These are phyloP conservation scores for Huntiella abstrusa DNA, from an alignment of 2,329 filamentous ascomycete genomes.

Conservation along the genomic window DNA sequence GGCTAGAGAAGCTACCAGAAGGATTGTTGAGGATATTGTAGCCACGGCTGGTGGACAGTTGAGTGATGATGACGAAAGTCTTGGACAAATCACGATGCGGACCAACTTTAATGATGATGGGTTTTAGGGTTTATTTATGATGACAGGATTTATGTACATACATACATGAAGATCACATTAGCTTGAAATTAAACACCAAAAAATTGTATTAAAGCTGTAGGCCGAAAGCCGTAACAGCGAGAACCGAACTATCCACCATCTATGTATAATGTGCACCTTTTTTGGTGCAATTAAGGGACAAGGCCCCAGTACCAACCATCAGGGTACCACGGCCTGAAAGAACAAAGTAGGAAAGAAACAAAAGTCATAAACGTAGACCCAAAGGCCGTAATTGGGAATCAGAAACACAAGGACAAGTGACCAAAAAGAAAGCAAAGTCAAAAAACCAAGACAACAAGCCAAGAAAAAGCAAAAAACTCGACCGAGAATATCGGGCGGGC, in stretches of 20 bases:
- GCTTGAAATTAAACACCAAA: too few species aligned
- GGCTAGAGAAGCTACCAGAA: constrained; percentile 60
- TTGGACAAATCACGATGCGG: constrained; percentile 47
- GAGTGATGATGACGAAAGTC: constrained; percentile 34
- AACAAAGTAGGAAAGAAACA: not conserved
- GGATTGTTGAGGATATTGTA: constrained; percentile 65
- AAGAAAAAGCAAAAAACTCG: not conserved
- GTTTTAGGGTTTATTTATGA: constrained; percentile 19
- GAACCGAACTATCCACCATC: not conserved
- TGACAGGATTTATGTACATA: too few species aligned
- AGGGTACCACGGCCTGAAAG: too few species aligned
- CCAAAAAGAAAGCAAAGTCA: not conserved
- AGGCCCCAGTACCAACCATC: too few species aligned
- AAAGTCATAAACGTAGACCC: not conserved
- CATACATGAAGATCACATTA: too few species aligned
- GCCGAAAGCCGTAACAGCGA: not conserved
- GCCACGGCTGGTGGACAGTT: constrained; percentile 44
- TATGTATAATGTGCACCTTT: not conserved
- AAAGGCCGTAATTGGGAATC: not conserved
- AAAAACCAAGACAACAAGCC: not conserved
- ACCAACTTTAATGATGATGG: constrained; percentile 38
- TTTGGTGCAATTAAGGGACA: too few species aligned
- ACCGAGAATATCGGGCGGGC: too few species aligned
- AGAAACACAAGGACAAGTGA: not conserved
- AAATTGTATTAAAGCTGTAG: too few species aligned